Base-by-base conservation (phyloP, 139 green algal genomes). In the Tetradesmus lagerheimii region DNA sequence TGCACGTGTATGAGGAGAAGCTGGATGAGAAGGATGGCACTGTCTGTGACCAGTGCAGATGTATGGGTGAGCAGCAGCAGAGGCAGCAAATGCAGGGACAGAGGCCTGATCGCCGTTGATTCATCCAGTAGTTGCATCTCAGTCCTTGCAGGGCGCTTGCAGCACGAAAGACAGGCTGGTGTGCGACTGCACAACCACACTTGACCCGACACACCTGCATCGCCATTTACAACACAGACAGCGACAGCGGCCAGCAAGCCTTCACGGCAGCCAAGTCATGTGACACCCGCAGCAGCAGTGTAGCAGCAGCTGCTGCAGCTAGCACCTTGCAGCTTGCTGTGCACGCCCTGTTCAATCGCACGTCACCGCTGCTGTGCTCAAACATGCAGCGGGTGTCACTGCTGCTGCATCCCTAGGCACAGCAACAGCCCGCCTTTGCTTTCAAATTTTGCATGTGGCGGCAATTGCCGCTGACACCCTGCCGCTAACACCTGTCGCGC, bases 11-110 rank as follows among this genome's bases (percentile, higher is more conserved):
- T 45, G 92, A 96, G 89, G 95, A 97, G 85, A 83, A 89, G 25
- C 67, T 93, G 11, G 53, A 93, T 43, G 91, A 94, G n/a, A 71
- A 66, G 31, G 27, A 92, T 82, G 92, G 83, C 29, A 35, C 47
- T 50, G 92, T 93, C 18, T 99, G 97, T 86, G 97, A 99, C 83
- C 93, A 95, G 57, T 99, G 97, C 88, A 91, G 97, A 15, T 97
- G 97, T 76, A 97, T 98, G 89, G 97, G 96, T 98, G 89, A 90
- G 94, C 50, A 85, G 39, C 39, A 43, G 45, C 74, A 53, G 29
- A 39, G 27, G 12, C 84, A 38, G 62, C 29, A 76, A 14, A 16
- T 76, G 39, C 37, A 0, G 37, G 45, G 2, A 4, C 25, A 11
- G 38, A 41, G 34, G 3, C 47, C 47, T 11, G 1, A 27, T 62